phyloP scores from a whole-genome alignment of 345 rosid species.

The Hirschfeldia incana region DNA sequence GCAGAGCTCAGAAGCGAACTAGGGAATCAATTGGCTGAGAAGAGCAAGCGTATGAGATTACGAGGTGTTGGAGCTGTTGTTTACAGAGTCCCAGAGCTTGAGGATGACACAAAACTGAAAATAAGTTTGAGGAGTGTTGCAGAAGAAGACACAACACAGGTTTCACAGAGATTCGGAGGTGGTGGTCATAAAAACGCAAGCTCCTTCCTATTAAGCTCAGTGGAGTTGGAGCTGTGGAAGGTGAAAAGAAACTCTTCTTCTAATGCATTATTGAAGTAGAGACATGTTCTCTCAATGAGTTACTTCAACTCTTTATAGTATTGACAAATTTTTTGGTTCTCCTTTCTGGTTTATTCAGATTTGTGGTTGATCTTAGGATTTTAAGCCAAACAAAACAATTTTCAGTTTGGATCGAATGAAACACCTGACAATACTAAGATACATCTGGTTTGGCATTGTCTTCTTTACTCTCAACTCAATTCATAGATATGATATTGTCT shows the following conservation, averaged over 20 bases:
- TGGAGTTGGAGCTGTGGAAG: constrained; percentile 60
- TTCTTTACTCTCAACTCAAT: neutral
- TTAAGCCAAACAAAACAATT: neutral
- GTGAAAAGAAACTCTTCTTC: constrained; percentile 23
- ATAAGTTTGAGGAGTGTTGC: constrained; percentile 69
- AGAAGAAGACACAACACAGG: constrained; percentile 59
- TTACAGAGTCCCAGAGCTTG: constrained; percentile 62
- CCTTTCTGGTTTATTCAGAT: neutral
- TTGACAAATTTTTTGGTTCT: neutral
- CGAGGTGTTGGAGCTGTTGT: constrained; percentile 73
- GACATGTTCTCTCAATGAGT: neutral
- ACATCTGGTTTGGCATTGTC: neutral
- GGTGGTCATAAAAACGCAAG: constrained; percentile 76
- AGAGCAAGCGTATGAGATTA: constrained; percentile 49
- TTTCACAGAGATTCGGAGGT: constrained; percentile 61
- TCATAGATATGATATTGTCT: too few species aligned
- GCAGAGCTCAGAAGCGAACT: constrained; percentile 70
- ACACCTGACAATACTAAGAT: too few species aligned
- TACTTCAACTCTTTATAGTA: too few species aligned
- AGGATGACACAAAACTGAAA: constrained; percentile 55
- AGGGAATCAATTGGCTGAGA: constrained; percentile 64
- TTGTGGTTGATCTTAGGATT: too few species aligned
- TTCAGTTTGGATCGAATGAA: too few species aligned
- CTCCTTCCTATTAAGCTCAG: constrained; percentile 57
- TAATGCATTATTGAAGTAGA: neutral